Evolutionary conservation across 78 protist species (phyloP).

Genomic region (Bodo saltans): DNA sequence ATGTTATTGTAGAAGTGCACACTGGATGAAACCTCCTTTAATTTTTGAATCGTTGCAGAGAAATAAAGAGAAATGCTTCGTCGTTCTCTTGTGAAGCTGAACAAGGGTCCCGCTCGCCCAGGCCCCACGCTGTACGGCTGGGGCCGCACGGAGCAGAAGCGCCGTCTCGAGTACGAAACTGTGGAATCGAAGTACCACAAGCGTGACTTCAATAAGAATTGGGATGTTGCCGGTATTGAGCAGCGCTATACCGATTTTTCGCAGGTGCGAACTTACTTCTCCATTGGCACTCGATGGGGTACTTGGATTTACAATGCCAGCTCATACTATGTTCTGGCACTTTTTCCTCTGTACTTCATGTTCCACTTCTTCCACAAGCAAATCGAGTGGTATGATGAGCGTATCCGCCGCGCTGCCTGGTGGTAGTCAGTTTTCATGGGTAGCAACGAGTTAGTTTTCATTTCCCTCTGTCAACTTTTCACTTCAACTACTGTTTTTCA

Average conservation of each 20-base stretch:
- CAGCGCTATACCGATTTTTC: neutral
- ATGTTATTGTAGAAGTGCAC: too few species aligned
- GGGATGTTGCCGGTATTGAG: neutral
- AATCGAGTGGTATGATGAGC: neutral
- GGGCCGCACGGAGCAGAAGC: neutral
- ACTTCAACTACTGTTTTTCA: too few species aligned
- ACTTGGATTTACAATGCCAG: neutral
- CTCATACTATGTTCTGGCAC: neutral
- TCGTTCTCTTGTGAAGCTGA: neutral
- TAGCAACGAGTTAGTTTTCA: neutral
- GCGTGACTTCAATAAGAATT: neutral
- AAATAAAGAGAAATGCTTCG: too few species aligned
- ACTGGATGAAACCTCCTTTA: too few species aligned
- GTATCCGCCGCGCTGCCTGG: neutral
- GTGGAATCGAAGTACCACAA: neutral
- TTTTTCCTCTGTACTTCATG: neutral
- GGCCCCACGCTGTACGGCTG: neutral
- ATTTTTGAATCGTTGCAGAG: too few species aligned
- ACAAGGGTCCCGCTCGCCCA: neutral
- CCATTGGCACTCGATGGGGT: neutral
- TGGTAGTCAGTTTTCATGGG: neutral
- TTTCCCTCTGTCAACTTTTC: too few species aligned
- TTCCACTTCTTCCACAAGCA: neutral
- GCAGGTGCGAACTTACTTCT: neutral
- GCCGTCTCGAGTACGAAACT: neutral